These are phyloP conservation scores for Russula sp. DNA, from an alignment of 768 basidiomycete species.

Conservation along the genomic window DNA sequence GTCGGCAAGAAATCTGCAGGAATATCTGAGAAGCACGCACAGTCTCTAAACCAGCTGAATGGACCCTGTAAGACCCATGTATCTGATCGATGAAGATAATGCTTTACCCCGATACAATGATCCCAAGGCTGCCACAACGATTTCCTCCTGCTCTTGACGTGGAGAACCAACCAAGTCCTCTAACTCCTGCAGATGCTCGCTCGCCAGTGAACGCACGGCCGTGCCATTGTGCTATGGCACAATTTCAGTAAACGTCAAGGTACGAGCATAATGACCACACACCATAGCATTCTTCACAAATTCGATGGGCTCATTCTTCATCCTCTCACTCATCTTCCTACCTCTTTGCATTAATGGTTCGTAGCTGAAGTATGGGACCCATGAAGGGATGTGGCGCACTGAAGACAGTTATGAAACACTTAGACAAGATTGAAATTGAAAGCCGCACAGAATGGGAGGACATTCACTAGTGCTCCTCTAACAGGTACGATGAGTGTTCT, in stretches of 20 bases:
- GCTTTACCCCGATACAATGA: background rate
- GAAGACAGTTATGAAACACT: too few relatives aligned
- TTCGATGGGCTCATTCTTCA: background rate
- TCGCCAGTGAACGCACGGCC: constrained; percentile 11
- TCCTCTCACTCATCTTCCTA: too few relatives aligned
- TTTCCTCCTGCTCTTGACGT: constrained; percentile 1
- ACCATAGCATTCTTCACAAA: constrained; percentile 13
- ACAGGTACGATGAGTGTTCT: too few relatives aligned
- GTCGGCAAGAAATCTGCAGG: background rate
- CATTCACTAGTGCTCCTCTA: too few relatives aligned
- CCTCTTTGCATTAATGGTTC: too few relatives aligned
- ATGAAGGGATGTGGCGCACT: too few relatives aligned
- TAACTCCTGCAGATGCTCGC: constrained; percentile 7
- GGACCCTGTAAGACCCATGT: background rate
- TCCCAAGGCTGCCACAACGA: constrained; percentile 1
- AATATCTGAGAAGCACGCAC: background rate
- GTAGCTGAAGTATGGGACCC: too few relatives aligned
- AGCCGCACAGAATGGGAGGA: too few relatives aligned
- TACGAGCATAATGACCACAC: background rate
- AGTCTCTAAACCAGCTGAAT: background rate
- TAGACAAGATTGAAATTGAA: too few relatives aligned
- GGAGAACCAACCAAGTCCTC: constrained; percentile 1
- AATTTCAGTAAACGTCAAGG: background rate
- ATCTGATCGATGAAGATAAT: background rate
- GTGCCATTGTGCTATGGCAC: constrained; percentile 12